Conservation (phyloP, 2,329 filamentous ascomycete species). For the Pseudocercospora musae region DNA sequence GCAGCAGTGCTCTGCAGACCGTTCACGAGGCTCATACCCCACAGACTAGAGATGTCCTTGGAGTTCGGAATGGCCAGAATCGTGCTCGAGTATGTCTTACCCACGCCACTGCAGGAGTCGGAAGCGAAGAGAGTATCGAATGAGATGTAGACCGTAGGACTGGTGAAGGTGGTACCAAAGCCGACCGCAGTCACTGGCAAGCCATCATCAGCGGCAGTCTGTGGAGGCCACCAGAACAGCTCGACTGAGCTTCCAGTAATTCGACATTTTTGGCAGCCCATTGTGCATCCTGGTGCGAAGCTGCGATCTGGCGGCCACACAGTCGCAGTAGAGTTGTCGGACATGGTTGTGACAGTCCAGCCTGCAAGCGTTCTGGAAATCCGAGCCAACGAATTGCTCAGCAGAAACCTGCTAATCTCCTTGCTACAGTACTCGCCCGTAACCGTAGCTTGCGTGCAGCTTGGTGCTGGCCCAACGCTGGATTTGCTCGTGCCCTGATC, state of each 20-base stretch:
- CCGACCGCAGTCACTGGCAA: conserved; percentile 12
- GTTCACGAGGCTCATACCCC: neutral
- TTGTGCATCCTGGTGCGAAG: conserved; percentile 17
- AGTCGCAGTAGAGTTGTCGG: conserved; percentile 7
- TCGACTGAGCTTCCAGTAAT: conserved; percentile 22
- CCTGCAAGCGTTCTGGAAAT: neutral
- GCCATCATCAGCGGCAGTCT: conserved; percentile 11
- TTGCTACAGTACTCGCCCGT: neutral
- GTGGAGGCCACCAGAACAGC: conserved; percentile 21
- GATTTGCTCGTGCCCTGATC: neutral
- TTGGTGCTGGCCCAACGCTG: neutral
- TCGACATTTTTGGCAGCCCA: conserved; percentile 20
- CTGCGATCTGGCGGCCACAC: conserved; percentile 13
- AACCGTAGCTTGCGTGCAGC: neutral
- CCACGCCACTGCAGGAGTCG: conserved; percentile 20
- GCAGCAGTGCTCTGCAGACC: conserved; percentile 1
- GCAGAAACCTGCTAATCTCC: neutral
- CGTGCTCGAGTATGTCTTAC: conserved; percentile 15
- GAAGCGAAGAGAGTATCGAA: conserved; percentile 23
- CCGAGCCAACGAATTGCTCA: neutral
- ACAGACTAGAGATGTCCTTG: conserved; percentile 17
- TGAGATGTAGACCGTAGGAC: conserved; percentile 26
- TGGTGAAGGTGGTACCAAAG: conserved; percentile 19
- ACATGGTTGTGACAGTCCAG: conserved; percentile 1
- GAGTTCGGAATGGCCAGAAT: conserved; percentile 20